A percentile compares a stretch with the other conserved stretches of the same genome.
Conservation (phyloP, 306 rosid species). For the Glycyrrhiza uralensis region DNA sequence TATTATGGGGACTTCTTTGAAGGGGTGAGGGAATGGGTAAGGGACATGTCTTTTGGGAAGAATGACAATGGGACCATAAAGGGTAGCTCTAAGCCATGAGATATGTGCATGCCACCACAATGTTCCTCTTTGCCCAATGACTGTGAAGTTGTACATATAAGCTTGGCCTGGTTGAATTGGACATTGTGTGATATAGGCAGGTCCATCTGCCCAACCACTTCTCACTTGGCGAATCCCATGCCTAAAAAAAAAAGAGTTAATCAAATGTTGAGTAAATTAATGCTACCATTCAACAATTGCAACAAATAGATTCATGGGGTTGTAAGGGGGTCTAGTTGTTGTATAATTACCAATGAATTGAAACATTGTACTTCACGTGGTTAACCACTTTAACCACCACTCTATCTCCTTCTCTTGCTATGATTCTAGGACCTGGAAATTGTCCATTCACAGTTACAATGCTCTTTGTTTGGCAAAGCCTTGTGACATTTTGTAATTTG, state of each 20-base stretch:
- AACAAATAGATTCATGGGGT: not conserved
- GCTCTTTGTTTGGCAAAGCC: conserved; percentile 73
- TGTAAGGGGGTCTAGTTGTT: not conserved
- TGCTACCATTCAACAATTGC: not conserved
- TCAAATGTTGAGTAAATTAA: conserved; percentile 12
- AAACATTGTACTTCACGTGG: conserved; percentile 51
- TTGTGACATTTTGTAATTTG: conserved; percentile 54
- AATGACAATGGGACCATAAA: conserved; percentile 66
- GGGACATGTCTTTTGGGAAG: conserved; percentile 62
- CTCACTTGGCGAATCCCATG: conserved; percentile 57
- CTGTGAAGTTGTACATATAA: conserved; percentile 60
- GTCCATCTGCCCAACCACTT: conserved; percentile 83
- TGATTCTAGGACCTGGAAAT: conserved; percentile 63
- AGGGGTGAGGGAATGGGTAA: conserved; percentile 66
- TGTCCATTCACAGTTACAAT: conserved; percentile 64
- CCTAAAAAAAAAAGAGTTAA: conserved; percentile 36
- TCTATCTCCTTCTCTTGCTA: conserved; percentile 81
- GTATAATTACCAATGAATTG: conserved; percentile 58
- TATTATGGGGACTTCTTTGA: conserved; percentile 60
- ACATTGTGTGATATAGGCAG: conserved; percentile 72
- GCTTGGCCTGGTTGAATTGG: conserved; percentile 63
- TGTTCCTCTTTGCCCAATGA: conserved; percentile 68
- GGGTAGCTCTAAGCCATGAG: conserved; percentile 67
- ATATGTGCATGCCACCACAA: conserved; percentile 79
- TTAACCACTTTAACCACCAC: conserved; percentile 58